Evolutionary conservation across 202 grass and related monocot genomes (phyloP), one percentile per base, ranked within the genome.

Genomic region (Schoenoplectus triqueter): DNA sequence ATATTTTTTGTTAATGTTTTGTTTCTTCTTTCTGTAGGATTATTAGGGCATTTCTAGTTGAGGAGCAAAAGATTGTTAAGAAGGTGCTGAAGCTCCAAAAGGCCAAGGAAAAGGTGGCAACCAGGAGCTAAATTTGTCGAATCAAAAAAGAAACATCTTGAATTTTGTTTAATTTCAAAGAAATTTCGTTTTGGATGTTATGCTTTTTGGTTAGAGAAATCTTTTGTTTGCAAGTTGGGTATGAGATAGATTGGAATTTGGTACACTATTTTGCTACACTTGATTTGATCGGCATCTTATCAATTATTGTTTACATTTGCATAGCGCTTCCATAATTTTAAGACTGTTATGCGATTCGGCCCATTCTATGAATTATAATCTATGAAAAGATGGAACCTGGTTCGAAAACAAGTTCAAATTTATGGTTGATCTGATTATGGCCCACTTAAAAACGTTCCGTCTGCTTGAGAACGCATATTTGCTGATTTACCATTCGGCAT

Each of bases 1-100:
- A 31, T 31, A 31, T 31, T 0, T 4, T 6, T 42, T 17, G n/a
- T 31, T 54, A 44, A 83, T 68, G 11, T 8, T 69, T 69, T 47
- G 4, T 64, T 70, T 50, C 10, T 0, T 3, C 0, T 0, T 10
- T 2, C 19, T 7, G 18, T 87, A 95, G 93, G 79, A 96, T 96
- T 80, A 96, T 96, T 55, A 80, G 93, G 31, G 93, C 93, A 0
- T 96, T 96, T 82, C 85, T 96, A 74, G 93, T 96, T 0, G 91
- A 96, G 87, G 93, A 96, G 81, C 91, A 96, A 81, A 96, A 96
- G 93, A 96, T 96, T 14, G 93, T 96, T 62, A 96, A 96, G 87
- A 96, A 93, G 89, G 91, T 96, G 62, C 73, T 96, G 64, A 96
- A 96, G 87, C 87, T 96, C 82, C 91, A 96, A 65, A 96, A 96